phyloP scores from a whole-genome alignment of 2,329 filamentous ascomycete genomes.

The Anisogramma anomala region DNA sequence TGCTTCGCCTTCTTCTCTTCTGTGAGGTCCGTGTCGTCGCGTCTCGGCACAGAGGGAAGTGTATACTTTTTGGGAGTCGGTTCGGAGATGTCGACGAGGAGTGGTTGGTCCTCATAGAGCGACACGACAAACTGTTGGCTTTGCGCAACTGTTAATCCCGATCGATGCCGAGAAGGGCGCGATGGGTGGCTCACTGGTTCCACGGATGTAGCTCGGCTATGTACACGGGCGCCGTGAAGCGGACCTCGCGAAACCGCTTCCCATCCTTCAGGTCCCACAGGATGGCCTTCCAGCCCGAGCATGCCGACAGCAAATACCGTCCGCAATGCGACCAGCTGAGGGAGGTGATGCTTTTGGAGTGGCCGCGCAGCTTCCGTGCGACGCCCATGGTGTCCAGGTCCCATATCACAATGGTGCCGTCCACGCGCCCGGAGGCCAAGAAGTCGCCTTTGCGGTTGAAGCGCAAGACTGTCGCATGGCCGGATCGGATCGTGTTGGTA shows the following conservation, averaged over 20 bases:
- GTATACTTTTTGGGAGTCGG: constrained; percentile 61
- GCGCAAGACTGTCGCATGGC: constrained; percentile 56
- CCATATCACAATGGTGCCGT: constrained; percentile 91
- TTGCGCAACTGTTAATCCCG: constrained; percentile 17
- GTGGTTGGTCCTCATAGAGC: constrained; percentile 84
- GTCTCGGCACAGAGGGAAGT: constrained; percentile 71
- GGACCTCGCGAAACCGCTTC: constrained; percentile 67
- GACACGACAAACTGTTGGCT: constrained; percentile 81
- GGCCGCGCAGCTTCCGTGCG: constrained; percentile 83
- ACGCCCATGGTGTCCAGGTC: constrained; percentile 97
- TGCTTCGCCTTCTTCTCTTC: constrained; percentile 67
- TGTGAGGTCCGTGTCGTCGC: constrained; percentile 58
- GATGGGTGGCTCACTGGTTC: constrained; percentile 54
- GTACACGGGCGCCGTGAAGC: constrained; percentile 87
- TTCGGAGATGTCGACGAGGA: constrained; percentile 70
- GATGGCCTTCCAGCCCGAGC: constrained; percentile 92
- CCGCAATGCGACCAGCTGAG: constrained; percentile 92
- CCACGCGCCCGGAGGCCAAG: constrained; percentile 83
- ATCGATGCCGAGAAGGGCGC: not conserved
- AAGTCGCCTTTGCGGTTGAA: constrained; percentile 95
- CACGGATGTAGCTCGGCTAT: constrained; percentile 89
- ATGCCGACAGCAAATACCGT: constrained; percentile 80
- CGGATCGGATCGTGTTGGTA: constrained; percentile 70
- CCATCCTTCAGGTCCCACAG: constrained; percentile 76
- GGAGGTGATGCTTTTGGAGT: constrained; percentile 87